phyloP scores from a whole-genome alignment of 495 filamentous ascomycete genomes.

The Neurospora sp. region DNA sequence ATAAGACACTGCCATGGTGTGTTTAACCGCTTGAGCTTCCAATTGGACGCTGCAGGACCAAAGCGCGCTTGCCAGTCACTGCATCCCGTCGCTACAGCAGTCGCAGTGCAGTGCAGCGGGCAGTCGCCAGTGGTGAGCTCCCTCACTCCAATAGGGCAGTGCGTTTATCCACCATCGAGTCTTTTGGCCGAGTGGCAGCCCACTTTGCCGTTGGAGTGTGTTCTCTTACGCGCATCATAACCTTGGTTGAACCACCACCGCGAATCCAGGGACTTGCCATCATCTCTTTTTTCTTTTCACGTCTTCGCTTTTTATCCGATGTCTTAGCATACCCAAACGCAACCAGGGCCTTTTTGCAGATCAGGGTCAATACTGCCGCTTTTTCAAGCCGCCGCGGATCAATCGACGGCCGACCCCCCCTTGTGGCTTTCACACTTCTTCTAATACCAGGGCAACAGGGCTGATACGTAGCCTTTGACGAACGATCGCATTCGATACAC shows the following conservation, averaged over 20 bases:
- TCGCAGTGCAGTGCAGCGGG: background rate
- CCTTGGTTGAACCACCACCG: background rate
- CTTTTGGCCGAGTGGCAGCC: background rate
- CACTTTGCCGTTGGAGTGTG: background rate
- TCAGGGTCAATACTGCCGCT: background rate
- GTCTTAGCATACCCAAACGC: background rate
- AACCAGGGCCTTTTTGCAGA: background rate
- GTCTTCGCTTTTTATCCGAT: background rate
- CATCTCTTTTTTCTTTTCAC: background rate
- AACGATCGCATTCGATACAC: background rate
- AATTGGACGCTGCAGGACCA: background rate
- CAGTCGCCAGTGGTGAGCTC: background rate
- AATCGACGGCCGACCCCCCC: background rate
- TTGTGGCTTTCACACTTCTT: background rate
- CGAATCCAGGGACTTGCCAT: background rate
- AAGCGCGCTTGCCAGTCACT: background rate
- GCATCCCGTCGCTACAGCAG: background rate
- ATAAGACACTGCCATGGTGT: background rate
- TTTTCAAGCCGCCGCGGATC: background rate
- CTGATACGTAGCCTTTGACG: background rate
- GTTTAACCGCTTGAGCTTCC: background rate
- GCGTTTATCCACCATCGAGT: background rate
- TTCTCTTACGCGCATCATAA: background rate
- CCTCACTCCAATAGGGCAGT: background rate
- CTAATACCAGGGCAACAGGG: background rate